A percentile compares a stretch with the other conserved stretches of the same genome.
Conservation (phyloP, 768 basidiomycete genomes). For the Crassisporium funariophilum region DNA sequence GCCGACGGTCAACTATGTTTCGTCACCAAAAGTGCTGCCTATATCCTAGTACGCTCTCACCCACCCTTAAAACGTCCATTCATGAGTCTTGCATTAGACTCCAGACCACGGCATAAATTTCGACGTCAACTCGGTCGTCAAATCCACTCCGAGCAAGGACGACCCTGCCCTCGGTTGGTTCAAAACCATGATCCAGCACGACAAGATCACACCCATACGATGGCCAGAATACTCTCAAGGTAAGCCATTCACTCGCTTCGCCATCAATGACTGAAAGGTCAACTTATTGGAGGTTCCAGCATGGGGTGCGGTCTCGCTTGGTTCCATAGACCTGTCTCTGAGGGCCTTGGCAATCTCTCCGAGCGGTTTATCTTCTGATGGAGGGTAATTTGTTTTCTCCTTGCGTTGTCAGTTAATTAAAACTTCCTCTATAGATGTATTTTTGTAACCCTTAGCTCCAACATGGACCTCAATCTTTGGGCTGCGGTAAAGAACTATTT, state of each 20-base stretch:
- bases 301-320: conserved; percentile 69
- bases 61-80: neutral
- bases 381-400: conserved; percentile 48
- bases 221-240: conserved; percentile 58
- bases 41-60: conserved; percentile 59
- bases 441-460: conserved; percentile 68
- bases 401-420: neutral
- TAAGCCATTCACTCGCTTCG: conserved; percentile 15
- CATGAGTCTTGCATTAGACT: conserved; percentile 46
- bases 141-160: conserved; percentile 36
- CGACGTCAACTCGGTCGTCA: conserved; percentile 54
- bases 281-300: conserved; percentile 38
- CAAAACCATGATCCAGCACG: conserved; percentile 69
- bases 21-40: conserved; percentile 63
- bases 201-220: conserved; percentile 39
- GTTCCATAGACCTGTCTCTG: conserved; percentile 71
- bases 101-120: conserved; percentile 75
- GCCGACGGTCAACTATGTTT: conserved; percentile 73
- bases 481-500: conserved; percentile 63
- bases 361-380: conserved; percentile 56
- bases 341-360: conserved; percentile 68
- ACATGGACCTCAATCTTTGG: conserved; percentile 77
- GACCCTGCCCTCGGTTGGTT: conserved; percentile 62
- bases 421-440: conserved; percentile 52
- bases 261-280: neutral